phyloP scores from a whole-genome alignment of 441 rosid genomes.

The Adansonia gregorii region DNA sequence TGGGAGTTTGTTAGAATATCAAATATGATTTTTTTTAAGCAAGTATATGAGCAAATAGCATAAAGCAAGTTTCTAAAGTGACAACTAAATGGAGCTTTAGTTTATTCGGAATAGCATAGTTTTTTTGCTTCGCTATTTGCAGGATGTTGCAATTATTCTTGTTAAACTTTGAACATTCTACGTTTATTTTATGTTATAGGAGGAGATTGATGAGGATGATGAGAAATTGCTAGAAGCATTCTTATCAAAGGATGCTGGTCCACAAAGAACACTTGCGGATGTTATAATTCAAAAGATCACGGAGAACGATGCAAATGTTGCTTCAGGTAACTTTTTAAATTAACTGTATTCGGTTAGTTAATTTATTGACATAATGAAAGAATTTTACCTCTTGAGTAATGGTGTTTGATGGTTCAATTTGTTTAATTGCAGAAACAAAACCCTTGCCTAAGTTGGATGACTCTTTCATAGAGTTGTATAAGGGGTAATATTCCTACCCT shows the following conservation, averaged over 20 bases:
- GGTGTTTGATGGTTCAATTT: slow-evolving; percentile 12
- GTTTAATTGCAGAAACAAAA: slow-evolving; percentile 56
- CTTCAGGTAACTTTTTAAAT: slow-evolving; percentile 56
- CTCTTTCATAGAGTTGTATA: slow-evolving; percentile 63
- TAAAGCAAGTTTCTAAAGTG: neutral
- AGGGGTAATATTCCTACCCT: slow-evolving; percentile 51
- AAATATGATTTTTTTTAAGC: neutral
- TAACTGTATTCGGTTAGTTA: neutral
- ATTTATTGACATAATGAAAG: neutral
- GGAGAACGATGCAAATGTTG: slow-evolving; percentile 52
- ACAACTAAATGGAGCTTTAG: neutral
- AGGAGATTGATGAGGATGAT: slow-evolving; percentile 74
- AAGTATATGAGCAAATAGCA: neutral
- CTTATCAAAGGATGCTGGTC: slow-evolving; percentile 64
- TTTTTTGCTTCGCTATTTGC: neutral
- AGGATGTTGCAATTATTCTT: neutral
- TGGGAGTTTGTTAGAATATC: neutral
- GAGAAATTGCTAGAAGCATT: slow-evolving; percentile 84
- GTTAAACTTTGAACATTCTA: neutral
- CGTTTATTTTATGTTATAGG: slow-evolving; percentile 38
- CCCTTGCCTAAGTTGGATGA: slow-evolving; percentile 71
- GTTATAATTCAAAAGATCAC: slow-evolving; percentile 69
- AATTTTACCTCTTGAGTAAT: neutral
- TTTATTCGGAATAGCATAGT: neutral
- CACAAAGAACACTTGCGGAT: slow-evolving; percentile 76